phyloP scores from a whole-genome alignment of 805 yeast species.

The Schwanniomyces vanrijiae region DNA sequence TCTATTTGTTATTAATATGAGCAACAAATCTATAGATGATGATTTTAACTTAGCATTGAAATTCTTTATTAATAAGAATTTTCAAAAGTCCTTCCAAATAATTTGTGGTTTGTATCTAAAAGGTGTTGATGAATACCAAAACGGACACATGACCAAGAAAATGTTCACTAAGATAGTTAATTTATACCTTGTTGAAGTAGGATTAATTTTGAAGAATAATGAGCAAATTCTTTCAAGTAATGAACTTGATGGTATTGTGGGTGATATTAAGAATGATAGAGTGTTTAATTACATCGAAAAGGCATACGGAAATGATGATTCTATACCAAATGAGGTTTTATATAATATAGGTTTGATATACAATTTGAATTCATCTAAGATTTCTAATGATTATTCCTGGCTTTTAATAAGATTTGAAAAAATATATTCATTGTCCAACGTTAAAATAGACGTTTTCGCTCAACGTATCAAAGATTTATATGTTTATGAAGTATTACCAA shows the following conservation, averaged over 20 bases:
- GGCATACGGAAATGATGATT: constrained; percentile 17
- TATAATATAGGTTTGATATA: constrained; percentile 31
- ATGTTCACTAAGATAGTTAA: constrained; percentile 34
- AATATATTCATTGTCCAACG: constrained; percentile 11
- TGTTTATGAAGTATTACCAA: constrained; percentile 36
- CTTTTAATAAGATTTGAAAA: constrained; percentile 9
- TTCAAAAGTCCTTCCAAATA: constrained; percentile 30
- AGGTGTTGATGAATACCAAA: constrained; percentile 18
- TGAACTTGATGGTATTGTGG: constrained; percentile 12
- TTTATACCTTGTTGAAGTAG: constrained; percentile 36
- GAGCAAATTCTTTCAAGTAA: background rate
- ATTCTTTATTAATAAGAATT: constrained; percentile 38
- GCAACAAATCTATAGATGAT: constrained; percentile 11
- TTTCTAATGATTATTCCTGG: constrained; percentile 4
- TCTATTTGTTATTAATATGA: background rate
- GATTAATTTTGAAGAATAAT: constrained; percentile 15
- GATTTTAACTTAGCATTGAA: constrained; percentile 36
- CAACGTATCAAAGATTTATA: constrained; percentile 29
- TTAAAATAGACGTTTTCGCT: constrained; percentile 11
- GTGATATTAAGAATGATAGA: constrained; percentile 14
- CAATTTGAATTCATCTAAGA: constrained; percentile 21
- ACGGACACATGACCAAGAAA: constrained; percentile 24
- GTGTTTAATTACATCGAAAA: constrained; percentile 16
- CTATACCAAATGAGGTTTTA: constrained; percentile 32
- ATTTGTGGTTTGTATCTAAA: constrained; percentile 20